Percentiles rank a stretch among this genome's conserved stretches.
Conservation (phyloP, 2,329 filamentous ascomycete genomes). For the Sclerotinia nivalis region DNA sequence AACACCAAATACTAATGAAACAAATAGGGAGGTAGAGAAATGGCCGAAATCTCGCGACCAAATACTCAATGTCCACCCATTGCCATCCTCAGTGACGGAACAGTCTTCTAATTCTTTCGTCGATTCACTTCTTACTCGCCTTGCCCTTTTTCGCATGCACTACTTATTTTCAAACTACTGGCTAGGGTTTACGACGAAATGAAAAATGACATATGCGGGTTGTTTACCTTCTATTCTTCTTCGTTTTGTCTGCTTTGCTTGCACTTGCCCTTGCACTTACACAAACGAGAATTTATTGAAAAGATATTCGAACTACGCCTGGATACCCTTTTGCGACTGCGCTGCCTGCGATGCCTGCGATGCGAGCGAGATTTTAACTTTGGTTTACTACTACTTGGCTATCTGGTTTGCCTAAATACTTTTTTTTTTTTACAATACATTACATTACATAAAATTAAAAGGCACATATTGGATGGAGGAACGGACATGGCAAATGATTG, state of each 20-base stretch:
- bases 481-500: conserved; percentile 3
- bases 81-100: conserved; percentile 93
- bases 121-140: conserved; percentile 10
- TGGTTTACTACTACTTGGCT: conserved; percentile 10
- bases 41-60: conserved; percentile 90
- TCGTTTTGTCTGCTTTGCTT: conserved; percentile 7
- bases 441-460: conserved; percentile 10
- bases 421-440: conserved; percentile 4
- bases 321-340: conserved; percentile 20
- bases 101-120: conserved; percentile 69
- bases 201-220: conserved; percentile 18
- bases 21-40: conserved; percentile 80
- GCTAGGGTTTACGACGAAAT: conserved; percentile 20
- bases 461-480: conserved; percentile 10
- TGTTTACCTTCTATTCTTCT: conserved; percentile 10
- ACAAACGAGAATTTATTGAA: not conserved
- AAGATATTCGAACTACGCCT: conserved; percentile 9
- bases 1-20: conserved; percentile 24
- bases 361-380: conserved; percentile 17
- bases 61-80: conserved; percentile 88
- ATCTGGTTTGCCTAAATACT: not conserved
- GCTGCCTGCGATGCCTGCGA: not conserved
- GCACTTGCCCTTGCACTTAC: not conserved
- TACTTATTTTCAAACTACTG: conserved; percentile 7
- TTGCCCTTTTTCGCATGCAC: conserved; percentile 14